A percentile compares a stretch with the other conserved stretches of the same genome.
phyloP scores from a whole-genome alignment of 805 yeast genomes.

The Dipodascopsis tothii region DNA sequence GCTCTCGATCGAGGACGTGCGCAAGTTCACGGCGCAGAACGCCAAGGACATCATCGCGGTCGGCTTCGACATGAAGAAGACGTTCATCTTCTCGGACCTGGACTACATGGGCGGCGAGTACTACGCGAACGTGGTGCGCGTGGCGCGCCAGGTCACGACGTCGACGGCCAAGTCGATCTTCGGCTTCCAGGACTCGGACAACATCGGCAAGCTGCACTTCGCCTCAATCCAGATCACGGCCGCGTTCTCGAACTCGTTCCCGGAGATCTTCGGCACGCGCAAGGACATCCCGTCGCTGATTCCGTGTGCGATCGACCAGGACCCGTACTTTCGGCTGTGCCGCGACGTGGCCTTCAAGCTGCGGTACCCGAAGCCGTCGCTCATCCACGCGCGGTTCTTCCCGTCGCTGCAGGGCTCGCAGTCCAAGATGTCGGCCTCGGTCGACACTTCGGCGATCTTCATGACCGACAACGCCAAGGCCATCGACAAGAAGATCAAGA shows the following conservation, averaged over 20 bases:
- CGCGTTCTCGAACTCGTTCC: constrained; percentile 93
- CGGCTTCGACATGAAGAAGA: constrained; percentile 90
- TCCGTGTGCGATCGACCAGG: constrained; percentile 98
- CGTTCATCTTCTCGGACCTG: constrained; percentile 89
- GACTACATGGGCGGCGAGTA: constrained; percentile 89
- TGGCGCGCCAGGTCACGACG: constrained; percentile 89
- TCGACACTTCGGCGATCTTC: constrained; percentile 81
- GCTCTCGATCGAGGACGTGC: constrained; percentile 81
- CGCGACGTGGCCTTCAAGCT: constrained; percentile 95
- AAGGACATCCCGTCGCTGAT: constrained; percentile 90
- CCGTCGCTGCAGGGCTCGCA: constrained; percentile 83
- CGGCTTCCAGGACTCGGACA: constrained; percentile 90
- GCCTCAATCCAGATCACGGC: constrained; percentile 95
- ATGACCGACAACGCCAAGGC: constrained; percentile 92
- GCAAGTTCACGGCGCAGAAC: constrained; percentile 68
- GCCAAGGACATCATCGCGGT: constrained; percentile 89
- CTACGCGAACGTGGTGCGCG: constrained; percentile 88
- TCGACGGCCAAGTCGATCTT: constrained; percentile 96
- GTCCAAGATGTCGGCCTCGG: constrained; percentile 94
- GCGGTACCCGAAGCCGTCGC: constrained; percentile 81
- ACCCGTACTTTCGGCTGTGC: constrained; percentile 94
- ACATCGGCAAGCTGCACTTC: constrained; percentile 90
- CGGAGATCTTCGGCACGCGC: constrained; percentile 79
- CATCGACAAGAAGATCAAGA: constrained; percentile 89
- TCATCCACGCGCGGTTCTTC: constrained; percentile 90